phyloP scores from a whole-genome alignment of 805 yeast species.

The Metschnikowia vanudenii region DNA sequence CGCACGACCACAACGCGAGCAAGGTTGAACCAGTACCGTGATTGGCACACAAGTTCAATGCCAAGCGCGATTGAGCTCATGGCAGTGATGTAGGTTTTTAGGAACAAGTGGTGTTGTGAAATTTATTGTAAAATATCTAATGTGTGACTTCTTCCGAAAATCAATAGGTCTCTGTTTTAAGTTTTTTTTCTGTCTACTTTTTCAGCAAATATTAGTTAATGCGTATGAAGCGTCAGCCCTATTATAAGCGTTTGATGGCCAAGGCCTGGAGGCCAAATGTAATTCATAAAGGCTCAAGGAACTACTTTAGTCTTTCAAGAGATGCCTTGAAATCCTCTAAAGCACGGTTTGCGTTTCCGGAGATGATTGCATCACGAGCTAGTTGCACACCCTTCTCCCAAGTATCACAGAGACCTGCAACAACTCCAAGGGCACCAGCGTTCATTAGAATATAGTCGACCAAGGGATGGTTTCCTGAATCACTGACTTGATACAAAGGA shows the following conservation, averaged over 20 bases:
- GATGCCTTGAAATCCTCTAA: slow-evolving; percentile 50
- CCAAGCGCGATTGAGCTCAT: background rate
- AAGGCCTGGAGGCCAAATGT: background rate
- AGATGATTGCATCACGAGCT: slow-evolving; percentile 65
- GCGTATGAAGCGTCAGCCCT: too few species aligned
- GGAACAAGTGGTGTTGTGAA: too few species aligned
- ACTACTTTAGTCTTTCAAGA: background rate
- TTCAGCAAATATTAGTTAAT: too few species aligned
- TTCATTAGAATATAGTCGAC: slow-evolving; percentile 90
- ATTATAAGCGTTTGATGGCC: too few species aligned
- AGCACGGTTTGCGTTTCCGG: slow-evolving; percentile 65
- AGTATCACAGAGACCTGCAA: slow-evolving; percentile 61
- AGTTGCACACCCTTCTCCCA: slow-evolving; percentile 78
- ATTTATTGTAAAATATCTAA: too few species aligned
- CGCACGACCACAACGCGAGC: slow-evolving; percentile 15
- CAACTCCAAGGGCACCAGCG: slow-evolving; percentile 81
- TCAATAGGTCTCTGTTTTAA: background rate
- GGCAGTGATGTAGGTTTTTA: too few species aligned
- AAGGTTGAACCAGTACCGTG: background rate
- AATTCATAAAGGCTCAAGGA: background rate
- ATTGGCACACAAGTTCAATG: background rate
- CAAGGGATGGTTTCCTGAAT: slow-evolving; percentile 51
- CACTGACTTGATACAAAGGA: slow-evolving; percentile 45
- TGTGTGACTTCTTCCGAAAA: background rate
- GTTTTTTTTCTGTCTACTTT: background rate